Base-by-base conservation (phyloP, 768 basidiomycete species). In the Ramaria sp. region DNA sequence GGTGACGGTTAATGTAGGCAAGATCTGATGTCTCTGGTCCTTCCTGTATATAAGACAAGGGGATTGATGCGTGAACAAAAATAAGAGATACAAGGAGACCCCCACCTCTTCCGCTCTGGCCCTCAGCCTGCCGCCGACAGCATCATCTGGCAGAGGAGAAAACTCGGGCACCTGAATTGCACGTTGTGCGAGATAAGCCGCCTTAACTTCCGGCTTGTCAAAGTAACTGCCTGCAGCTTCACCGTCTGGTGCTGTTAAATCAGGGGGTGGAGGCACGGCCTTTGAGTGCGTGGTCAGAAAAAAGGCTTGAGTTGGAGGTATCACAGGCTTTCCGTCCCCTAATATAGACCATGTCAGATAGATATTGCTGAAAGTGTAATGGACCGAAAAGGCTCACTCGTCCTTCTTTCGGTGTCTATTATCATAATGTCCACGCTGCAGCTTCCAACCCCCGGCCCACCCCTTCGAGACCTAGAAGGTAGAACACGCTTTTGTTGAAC, bases 391-490 rank as follows among this genome's bases (percentile, higher is more conserved):
- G 65, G 91, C 91, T 71, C 73, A 81, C 83, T 67, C 80, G 79
- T 69, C 24, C 66, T 58, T 50, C 81, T 80, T 62, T 85, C 76
- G 58, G 83, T 85, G 61, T 92, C 89, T 59, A 91, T 67, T 65
- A 94, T 87, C 80, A 89, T 82, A 52, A 81, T 61, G 71, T 94
- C 91, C 16, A 83, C 74, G 65, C 89, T 86, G 64, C 82, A 81
- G 57, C 70, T 83, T 54, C 90, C 88, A 49, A 88, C 78, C 34
- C 87, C 88, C 27, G 85, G 83, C 15, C 87, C 88, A 6, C 87
- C 84, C 54, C 90, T 78, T 61, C 88, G 76, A 54, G 85, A 78
- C 61, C 91, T 79, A 66, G 87, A 78, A 41, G 91, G 91, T 55
- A 90, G 71, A 42, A 90, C 82, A 66, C 90, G 83, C 69, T 85